Evolutionary conservation across 768 basidiomycete genomes (phyloP).

Genomic region (Suillus paluster): DNA sequence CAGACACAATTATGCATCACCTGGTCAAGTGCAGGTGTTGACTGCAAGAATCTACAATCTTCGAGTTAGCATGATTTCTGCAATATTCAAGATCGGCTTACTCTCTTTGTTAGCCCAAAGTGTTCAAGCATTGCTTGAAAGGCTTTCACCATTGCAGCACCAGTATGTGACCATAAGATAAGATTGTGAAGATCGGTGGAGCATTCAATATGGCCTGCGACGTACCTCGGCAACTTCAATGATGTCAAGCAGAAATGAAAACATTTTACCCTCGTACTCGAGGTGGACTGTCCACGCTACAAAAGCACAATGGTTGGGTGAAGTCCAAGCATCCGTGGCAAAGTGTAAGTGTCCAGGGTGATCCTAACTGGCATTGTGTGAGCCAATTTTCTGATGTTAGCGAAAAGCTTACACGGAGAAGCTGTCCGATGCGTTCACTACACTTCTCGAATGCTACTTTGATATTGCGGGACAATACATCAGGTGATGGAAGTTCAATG

Average conservation of each 20-base stretch:
- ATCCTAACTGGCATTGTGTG: conserved; percentile 16
- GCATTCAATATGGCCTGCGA: neutral
- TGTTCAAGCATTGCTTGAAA: too few species aligned
- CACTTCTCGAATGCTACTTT: conserved; percentile 8
- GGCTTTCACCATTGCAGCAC: too few species aligned
- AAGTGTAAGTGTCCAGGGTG: conserved; percentile 26
- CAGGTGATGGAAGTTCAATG: too few species aligned
- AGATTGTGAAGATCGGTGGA: too few species aligned
- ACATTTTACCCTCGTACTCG: conserved; percentile 29
- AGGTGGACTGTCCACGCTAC: conserved; percentile 39
- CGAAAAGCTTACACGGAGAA: neutral
- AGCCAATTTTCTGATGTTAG: conserved; percentile 8
- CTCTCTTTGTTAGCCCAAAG: too few species aligned
- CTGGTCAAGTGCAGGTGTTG: too few species aligned
- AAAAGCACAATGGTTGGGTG: conserved; percentile 38
- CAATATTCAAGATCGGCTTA: too few species aligned
- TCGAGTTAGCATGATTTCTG: too few species aligned
- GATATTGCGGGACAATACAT: conserved; percentile 21
- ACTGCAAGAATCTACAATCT: too few species aligned
- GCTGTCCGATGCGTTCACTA: neutral
- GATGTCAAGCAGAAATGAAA: conserved; percentile 38
- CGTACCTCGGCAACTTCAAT: conserved; percentile 38
- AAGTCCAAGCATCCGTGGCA: conserved; percentile 42
- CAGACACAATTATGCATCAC: too few species aligned
- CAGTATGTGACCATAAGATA: too few species aligned